Evolutionary conservation across 2,329 filamentous ascomycete genomes (phyloP), one percentile per base, ranked within the genome.

Genomic region (Akanthomyces dipterigenus): DNA sequence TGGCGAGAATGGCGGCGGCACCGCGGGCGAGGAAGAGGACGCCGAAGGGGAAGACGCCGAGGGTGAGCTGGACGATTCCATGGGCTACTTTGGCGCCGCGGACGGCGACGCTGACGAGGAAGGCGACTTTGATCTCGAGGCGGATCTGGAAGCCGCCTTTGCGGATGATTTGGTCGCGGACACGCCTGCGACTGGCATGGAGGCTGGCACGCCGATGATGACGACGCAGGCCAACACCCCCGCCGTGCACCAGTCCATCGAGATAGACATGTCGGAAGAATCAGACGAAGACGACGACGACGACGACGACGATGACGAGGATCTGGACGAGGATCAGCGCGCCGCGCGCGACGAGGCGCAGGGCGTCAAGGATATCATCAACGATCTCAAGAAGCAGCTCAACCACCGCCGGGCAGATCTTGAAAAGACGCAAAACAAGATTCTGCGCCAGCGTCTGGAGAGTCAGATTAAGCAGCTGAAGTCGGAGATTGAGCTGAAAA

Each of bases 21-120:
- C 87, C 5, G 87, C 89, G 64, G 82, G 84, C 59, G 80, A 85
- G 38, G 82, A 87, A 56, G 78, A 82, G 48, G 82, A 84, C 53
- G 50, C 50, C 20, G 56, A 54, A 20, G 87, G 89, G 64, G 76
- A 80, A 22, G 71, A 73, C 45, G 77, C 76, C 31, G 77, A 78
- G 48, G 78, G 76, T 42, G 78, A 79, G 63, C 69, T 75, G n/a
- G 77, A 80, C 54, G 77, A 77, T n/a, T 72, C 72, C 62, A 68
- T 71, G 66, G 74, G 72, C 56, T 77, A 78, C 66, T 75, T 76
- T 67, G 71, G 69, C 54, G 66, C 64, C 43, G 68, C 69, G 68
- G 20, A 65, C 64, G 34, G 60, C 49, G 70, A 69, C 28, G 72
- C 71, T 60, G 71, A 71, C 60, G 71, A 73, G 42, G 59, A 78